Evolutionary conservation across 2,329 filamentous ascomycete species (phyloP).

Genomic region (Aspergillus amoenus): DNA sequence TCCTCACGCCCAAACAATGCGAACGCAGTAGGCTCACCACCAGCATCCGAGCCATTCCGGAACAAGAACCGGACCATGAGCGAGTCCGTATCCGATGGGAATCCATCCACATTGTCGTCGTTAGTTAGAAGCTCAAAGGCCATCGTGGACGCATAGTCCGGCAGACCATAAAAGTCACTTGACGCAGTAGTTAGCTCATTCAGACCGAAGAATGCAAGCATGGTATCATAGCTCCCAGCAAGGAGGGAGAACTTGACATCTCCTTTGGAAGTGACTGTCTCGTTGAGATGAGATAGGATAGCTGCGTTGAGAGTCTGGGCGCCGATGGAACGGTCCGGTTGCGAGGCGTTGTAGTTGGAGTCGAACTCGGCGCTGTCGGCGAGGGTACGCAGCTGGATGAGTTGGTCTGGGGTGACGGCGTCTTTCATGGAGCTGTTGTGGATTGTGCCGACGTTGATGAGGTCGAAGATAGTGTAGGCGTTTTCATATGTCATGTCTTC

Average conservation of each 20-base stretch:
- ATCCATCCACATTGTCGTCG: slow-evolving; percentile 35
- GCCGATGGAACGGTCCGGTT: slow-evolving; percentile 44
- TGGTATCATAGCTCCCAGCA: slow-evolving; percentile 59
- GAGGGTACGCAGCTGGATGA: slow-evolving; percentile 64
- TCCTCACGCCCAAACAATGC: slow-evolving; percentile 59
- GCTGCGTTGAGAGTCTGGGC: slow-evolving; percentile 65
- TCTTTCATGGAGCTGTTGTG: slow-evolving; percentile 48
- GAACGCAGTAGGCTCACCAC: slow-evolving; percentile 45
- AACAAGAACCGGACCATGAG: slow-evolving; percentile 59
- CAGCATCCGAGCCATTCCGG: slow-evolving; percentile 55
- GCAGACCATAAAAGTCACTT: slow-evolving; percentile 67
- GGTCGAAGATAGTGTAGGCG: slow-evolving; percentile 61
- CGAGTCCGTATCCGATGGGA: slow-evolving; percentile 43
- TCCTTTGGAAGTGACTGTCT: slow-evolving; percentile 34
- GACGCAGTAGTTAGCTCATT: slow-evolving; percentile 48
- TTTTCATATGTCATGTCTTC: slow-evolving; percentile 56
- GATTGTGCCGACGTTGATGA: slow-evolving; percentile 59
- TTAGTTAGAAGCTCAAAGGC: slow-evolving; percentile 68
- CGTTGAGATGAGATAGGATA: slow-evolving; percentile 48
- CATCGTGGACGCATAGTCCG: slow-evolving; percentile 77
- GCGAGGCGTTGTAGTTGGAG: slow-evolving; percentile 68
- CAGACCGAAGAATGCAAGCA: slow-evolving; percentile 60
- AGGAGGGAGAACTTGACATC: slow-evolving; percentile 47
- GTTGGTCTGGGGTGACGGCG: not conserved
- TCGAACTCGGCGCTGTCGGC: slow-evolving; percentile 77